Evolutionary conservation across 2,329 filamentous ascomycete species (phyloP).

Genomic region (Hypoxylon sp.): DNA sequence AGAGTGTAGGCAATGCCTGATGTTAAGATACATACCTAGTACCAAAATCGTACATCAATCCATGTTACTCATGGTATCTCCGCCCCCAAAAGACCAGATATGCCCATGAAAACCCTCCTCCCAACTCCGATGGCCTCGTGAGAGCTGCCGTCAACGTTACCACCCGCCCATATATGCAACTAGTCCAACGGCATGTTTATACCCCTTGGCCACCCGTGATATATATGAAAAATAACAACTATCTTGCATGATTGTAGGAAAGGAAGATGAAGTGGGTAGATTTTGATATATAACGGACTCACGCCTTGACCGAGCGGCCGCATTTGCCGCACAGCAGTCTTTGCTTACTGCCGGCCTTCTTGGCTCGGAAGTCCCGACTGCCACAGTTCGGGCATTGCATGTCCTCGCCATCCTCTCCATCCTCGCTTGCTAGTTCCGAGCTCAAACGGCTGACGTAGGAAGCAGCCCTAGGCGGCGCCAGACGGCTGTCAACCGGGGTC

Average conservation of each 20-base stretch:
- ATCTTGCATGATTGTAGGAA: not conserved
- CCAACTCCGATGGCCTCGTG: constrained; percentile 3
- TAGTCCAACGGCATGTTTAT: not conserved
- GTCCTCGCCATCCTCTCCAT: constrained; percentile 60
- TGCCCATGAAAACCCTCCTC: not conserved
- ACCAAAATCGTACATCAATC: not conserved
- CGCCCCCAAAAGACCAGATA: constrained; percentile 7
- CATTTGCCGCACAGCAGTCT: constrained; percentile 72
- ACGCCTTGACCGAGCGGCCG: constrained; percentile 48
- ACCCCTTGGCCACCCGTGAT: not conserved
- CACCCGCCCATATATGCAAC: constrained; percentile 1
- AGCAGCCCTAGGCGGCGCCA: constrained; percentile 45
- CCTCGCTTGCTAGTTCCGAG: constrained; percentile 64
- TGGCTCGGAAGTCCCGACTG: constrained; percentile 71
- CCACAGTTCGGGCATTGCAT: constrained; percentile 70
- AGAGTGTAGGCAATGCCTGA: not conserved
- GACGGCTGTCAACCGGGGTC: constrained; percentile 10
- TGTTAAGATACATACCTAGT: not conserved
- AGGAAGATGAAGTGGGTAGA: not conserved
- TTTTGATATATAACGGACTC: not conserved
- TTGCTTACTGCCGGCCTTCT: constrained; percentile 64
- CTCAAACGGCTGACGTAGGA: constrained; percentile 68
- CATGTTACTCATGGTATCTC: constrained; percentile 28
- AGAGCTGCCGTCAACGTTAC: not conserved
- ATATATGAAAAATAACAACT: not conserved